Evolutionary conservation across 164 flowering plant species (phyloP).

Genomic region (Chloranthus sessilifolius): DNA sequence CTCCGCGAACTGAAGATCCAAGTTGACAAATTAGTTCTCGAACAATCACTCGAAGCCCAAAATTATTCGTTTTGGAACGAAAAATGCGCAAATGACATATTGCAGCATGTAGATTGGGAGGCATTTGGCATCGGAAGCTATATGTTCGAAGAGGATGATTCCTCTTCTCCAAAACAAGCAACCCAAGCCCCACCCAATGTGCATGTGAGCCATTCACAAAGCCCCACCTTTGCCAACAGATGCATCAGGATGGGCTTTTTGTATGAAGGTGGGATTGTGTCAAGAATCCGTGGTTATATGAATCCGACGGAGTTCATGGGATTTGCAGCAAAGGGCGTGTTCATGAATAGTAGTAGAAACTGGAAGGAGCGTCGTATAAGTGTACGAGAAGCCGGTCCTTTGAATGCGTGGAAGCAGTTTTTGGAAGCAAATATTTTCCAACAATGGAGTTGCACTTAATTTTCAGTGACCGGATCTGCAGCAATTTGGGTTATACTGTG

Average conservation of each 20-base stretch:
- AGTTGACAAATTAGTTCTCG: constrained; percentile 58
- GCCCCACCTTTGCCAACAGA: constrained; percentile 20
- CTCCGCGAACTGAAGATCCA: constrained; percentile 58
- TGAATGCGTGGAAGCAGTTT: constrained; percentile 70
- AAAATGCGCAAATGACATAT: constrained; percentile 43
- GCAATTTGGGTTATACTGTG: too few relatives aligned
- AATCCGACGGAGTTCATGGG: constrained; percentile 60
- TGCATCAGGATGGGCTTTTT: constrained; percentile 25
- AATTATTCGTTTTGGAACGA: constrained; percentile 10
- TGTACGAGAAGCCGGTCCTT: constrained; percentile 28
- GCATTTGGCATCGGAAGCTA: constrained; percentile 56
- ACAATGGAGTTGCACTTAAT: constrained; percentile 24
- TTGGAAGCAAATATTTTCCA: constrained; percentile 44
- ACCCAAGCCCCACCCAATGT: constrained; percentile 10
- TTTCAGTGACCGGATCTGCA: too few relatives aligned
- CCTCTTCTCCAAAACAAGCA: constrained; percentile 9
- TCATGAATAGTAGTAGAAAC: constrained; percentile 21
- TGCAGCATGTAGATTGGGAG: constrained; percentile 87
- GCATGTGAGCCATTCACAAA: constrained; percentile 9
- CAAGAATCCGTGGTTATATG: constrained; percentile 56
- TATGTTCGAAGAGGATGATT: constrained; percentile 18
- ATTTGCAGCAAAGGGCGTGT: constrained; percentile 78
- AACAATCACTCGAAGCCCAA: constrained; percentile 29
- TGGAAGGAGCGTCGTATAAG: constrained; percentile 9
- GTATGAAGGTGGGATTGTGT: constrained; percentile 44